Evolutionary conservation across 2,329 filamentous ascomycete genomes (phyloP).

Genomic region (Colletotrichum tropicale): DNA sequence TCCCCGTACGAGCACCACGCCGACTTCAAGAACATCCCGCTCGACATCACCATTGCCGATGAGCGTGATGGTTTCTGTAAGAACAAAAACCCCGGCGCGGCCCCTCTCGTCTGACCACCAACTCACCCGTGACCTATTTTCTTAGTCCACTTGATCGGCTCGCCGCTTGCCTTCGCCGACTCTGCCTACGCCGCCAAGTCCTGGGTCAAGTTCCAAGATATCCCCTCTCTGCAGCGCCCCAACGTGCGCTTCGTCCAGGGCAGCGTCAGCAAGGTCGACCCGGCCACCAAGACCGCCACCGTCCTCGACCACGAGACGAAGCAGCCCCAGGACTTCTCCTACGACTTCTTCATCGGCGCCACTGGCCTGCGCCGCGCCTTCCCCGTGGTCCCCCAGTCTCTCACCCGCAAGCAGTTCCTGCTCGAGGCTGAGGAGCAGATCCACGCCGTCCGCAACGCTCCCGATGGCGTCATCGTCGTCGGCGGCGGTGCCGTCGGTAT

Average conservation of each 20-base stretch:
- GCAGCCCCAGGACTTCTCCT: slow-evolving; percentile 48
- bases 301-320: slow-evolving; percentile 55
- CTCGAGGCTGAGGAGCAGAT: slow-evolving; percentile 67
- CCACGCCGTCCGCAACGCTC: slow-evolving; percentile 53
- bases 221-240: slow-evolving; percentile 68
- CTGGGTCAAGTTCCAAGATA: slow-evolving; percentile 73
- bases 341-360: slow-evolving; percentile 78
- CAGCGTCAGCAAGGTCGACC: slow-evolving; percentile 65
- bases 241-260: slow-evolving; percentile 71
- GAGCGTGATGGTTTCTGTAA: slow-evolving; percentile 84
- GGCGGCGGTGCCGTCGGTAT: slow-evolving; percentile 81
- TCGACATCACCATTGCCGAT: slow-evolving; percentile 77
- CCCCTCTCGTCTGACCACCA: not conserved
- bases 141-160: slow-evolving; percentile 76
- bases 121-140: not conserved
- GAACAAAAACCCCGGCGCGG: slow-evolving; percentile 30
- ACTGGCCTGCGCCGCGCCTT: slow-evolving; percentile 73
- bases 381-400: slow-evolving; percentile 74
- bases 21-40: slow-evolving; percentile 51
- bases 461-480: slow-evolving; percentile 70
- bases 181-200: slow-evolving; percentile 67
- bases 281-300: slow-evolving; percentile 61
- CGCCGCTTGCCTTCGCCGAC: slow-evolving; percentile 72
- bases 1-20: slow-evolving; percentile 42
- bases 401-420: slow-evolving; percentile 66